phyloP scores from a whole-genome alignment of 306 rosid genomes.

The Quercus aquifolioides region DNA sequence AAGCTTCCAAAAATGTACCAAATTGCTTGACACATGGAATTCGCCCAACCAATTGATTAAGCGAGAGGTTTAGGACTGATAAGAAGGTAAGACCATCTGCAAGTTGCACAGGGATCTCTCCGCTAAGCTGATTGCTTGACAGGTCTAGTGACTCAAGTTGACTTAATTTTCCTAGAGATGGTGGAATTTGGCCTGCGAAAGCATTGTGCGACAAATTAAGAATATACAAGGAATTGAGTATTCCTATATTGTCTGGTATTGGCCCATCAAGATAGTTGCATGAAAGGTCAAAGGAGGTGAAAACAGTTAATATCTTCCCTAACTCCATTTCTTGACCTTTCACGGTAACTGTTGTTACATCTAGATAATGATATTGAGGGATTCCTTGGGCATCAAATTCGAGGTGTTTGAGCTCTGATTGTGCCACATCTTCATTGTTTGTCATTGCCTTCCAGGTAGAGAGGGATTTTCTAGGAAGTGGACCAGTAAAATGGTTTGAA shows the following conservation, averaged over 20 bases:
- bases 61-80: slow-evolving; percentile 20
- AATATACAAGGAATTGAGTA: slow-evolving; percentile 8
- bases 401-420: slow-evolving; percentile 9
- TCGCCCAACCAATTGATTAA: slow-evolving; percentile 14
- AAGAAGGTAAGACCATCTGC: slow-evolving; percentile 21
- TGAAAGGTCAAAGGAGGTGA: slow-evolving; percentile 38
- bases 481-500: not conserved
- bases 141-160: slow-evolving; percentile 40
- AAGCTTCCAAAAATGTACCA: not conserved
- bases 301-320: slow-evolving; percentile 26
- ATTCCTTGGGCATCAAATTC: not conserved
- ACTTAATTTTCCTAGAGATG: slow-evolving; percentile 18
- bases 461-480: not conserved
- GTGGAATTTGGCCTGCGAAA: slow-evolving; percentile 23
- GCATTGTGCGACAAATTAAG: slow-evolving; percentile 42
- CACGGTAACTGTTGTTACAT: slow-evolving; percentile 21
- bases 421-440: not conserved
- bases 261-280: slow-evolving; percentile 25
- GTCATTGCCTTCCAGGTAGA: slow-evolving; percentile 14
- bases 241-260: slow-evolving; percentile 21
- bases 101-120: slow-evolving; percentile 16
- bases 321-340: slow-evolving; percentile 28
- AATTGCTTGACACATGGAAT: slow-evolving; percentile 9
- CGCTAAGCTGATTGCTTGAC: slow-evolving; percentile 22
- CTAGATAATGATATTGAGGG: slow-evolving; percentile 10